A percentile compares a stretch with the other conserved stretches of the same genome.
These are phyloP conservation scores for Saposhnikovia divaricata DNA, from an alignment of 129 eudicot species.

Conservation along the genomic window DNA sequence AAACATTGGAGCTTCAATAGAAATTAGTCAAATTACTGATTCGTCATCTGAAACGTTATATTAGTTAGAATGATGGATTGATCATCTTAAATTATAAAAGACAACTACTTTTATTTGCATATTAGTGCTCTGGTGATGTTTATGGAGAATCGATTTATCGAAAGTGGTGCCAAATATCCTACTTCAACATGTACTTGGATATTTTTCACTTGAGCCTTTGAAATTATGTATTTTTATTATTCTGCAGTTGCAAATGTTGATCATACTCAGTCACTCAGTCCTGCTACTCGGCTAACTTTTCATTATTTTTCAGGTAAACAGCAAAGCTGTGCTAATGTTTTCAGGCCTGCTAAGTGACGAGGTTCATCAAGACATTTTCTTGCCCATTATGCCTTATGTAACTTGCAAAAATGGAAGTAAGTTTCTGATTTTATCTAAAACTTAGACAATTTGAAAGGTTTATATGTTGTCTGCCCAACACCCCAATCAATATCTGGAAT, in stretches of 20 bases:
- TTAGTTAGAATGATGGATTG: neutral
- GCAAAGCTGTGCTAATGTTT: slow-evolving; percentile 88
- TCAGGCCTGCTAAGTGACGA: slow-evolving; percentile 61
- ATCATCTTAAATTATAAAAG: neutral
- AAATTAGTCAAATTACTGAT: neutral
- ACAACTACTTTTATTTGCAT: neutral
- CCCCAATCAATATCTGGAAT: neutral
- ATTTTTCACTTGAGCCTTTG: neutral
- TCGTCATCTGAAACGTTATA: neutral
- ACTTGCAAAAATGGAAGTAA: slow-evolving; percentile 93
- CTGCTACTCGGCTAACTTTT: slow-evolving; percentile 1
- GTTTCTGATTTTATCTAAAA: slow-evolving; percentile 12
- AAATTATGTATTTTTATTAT: neutral
- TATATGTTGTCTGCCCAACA: neutral
- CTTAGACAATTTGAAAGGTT: neutral
- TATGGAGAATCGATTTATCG: neutral
- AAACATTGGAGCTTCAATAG: neutral
- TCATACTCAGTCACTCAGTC: slow-evolving; percentile 8
- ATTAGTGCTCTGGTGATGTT: neutral
- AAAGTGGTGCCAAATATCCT: neutral
- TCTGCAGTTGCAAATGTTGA: slow-evolving; percentile 4
- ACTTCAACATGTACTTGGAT: neutral
- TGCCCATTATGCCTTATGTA: slow-evolving; percentile 92
- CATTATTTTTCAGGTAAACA: slow-evolving; percentile 57
- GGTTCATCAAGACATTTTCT: slow-evolving; percentile 75